A percentile compares a stretch with the other conserved stretches of the same genome.
Conservation (phyloP, 345 rosid species). For the Barbarea vulgaris region DNA sequence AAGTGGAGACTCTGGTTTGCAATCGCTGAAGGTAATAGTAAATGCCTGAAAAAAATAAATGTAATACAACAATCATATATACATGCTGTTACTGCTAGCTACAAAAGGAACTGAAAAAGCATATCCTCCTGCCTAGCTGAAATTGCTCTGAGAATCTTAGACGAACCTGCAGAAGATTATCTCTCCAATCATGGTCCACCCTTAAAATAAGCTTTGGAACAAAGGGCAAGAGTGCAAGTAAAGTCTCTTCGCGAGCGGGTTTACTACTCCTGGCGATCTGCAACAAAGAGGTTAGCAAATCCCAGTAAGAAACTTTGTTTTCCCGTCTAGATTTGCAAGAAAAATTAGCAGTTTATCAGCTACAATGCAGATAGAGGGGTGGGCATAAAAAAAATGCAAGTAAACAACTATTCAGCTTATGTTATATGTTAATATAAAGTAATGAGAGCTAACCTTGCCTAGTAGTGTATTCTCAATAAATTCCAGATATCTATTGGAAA, state of each 20-base stretch:
- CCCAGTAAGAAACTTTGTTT: slow-evolving; percentile 7
- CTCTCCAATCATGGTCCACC: slow-evolving; percentile 55
- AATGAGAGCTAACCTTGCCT: slow-evolving; percentile 56
- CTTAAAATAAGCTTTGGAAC: slow-evolving; percentile 64
- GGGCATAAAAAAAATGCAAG: not conserved
- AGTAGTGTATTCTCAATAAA: slow-evolving; percentile 68
- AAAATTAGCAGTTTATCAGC: slow-evolving; percentile 1
- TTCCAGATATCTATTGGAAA: slow-evolving; percentile 58
- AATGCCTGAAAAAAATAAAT: slow-evolving; percentile 65
- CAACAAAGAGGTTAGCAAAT: slow-evolving; percentile 31
- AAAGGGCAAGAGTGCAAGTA: slow-evolving; percentile 56
- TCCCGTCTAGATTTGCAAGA: slow-evolving; percentile 1
- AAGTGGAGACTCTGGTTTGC: slow-evolving; percentile 64
- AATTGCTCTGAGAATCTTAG: slow-evolving; percentile 16
- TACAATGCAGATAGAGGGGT: slow-evolving; percentile 1
- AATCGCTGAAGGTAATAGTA: slow-evolving; percentile 60
- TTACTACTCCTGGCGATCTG: slow-evolving; percentile 55
- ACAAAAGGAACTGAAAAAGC: slow-evolving; percentile 2
- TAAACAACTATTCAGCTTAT: not conserved
- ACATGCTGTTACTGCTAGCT: not conserved
- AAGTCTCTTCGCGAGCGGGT: slow-evolving; percentile 50
- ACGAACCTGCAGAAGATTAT: slow-evolving; percentile 73
- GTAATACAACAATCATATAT: slow-evolving; percentile 9
- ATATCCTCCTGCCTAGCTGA: slow-evolving; percentile 2
- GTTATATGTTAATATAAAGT: not conserved